Evolutionary conservation across 1,284 basidiomycete species (phyloP), one percentile per base, ranked within the genome.

Genomic region (Cryptococcus sp.): DNA sequence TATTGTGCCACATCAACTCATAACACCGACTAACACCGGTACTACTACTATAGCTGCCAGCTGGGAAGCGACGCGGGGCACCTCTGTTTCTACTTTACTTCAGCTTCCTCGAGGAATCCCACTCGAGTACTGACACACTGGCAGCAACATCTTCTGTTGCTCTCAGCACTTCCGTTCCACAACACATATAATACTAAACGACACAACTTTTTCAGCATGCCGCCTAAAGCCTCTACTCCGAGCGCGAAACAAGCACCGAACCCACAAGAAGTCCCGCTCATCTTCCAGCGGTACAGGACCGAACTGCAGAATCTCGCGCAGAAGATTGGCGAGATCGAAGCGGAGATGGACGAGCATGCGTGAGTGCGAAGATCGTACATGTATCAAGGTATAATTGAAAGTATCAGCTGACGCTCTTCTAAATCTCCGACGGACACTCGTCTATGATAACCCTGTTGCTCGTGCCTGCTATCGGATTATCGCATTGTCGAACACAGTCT

Each of bases 321-420:
- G 62, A 97, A 97, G 81, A 93, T 96, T 66, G 89, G 90, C 61
- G 94, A 97, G 78, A 83, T 97, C 42, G 93, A 97, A 78, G 85
- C 88, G 65, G 93, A 97, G 74, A 86, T 91, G 23, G 93, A 97
- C 62, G 93, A 97, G 75, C 91, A 97, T 77, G 67, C 77, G 81
- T 82, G 53, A 69, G 80, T 79, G 25, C 25, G 25, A 25, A 3
- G 3, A 3, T 3, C 25, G 25, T 25, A 19, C 5, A 35, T 49
- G n/a, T 3, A 5, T 1, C 47, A 25, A 27, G 45, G 19, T 47
- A 16, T 25, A 25, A 25, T 25, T 3, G 25, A 25, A 6, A 25
- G 25, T 6, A 6, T 3, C 25, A 25, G 25, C 25, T 25, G 6
- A 25, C 25, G 3, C 6, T 3, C 6, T 25, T 13, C 27, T n/a